These are phyloP conservation scores for Papiliotrema flavescens DNA, from an alignment of 1,284 basidiomycete genomes.

Conservation along the genomic window DNA sequence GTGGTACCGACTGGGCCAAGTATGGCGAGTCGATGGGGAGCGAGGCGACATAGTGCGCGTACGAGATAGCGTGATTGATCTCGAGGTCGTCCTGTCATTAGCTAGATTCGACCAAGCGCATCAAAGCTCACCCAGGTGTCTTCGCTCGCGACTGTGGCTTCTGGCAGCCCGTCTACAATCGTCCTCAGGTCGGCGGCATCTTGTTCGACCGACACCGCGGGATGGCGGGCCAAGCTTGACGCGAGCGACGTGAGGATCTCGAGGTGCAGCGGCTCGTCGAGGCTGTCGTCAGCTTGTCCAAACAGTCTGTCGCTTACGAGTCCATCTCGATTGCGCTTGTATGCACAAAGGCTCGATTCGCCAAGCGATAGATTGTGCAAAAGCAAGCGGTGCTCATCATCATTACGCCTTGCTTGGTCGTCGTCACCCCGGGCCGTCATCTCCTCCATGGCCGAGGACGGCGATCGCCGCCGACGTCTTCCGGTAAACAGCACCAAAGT, in stretches of 20 bases:
- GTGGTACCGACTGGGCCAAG: constrained; percentile 20
- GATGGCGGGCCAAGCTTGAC: constrained; percentile 22
- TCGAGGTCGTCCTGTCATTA: constrained; percentile 26
- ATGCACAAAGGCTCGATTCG: too few species aligned
- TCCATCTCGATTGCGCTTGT: constrained; percentile 21
- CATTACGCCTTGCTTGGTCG: too few species aligned
- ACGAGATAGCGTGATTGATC: constrained; percentile 46
- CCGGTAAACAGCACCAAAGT: too few species aligned
- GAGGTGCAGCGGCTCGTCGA: constrained; percentile 45
- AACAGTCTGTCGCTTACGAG: constrained; percentile 17
- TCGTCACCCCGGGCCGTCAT: too few species aligned
- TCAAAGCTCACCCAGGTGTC: constrained; percentile 5
- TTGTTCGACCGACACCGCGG: not conserved
- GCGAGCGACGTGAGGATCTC: constrained; percentile 44
- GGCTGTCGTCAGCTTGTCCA: constrained; percentile 19
- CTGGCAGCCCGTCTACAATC: not conserved
- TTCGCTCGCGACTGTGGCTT: constrained; percentile 2
- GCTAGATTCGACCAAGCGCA: not conserved
- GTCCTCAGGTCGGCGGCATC: not conserved
- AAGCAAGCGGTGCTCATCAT: too few species aligned
- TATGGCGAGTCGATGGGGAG: constrained; percentile 23
- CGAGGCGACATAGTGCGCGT: constrained; percentile 42
- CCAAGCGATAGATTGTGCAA: too few species aligned
- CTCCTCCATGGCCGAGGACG: too few species aligned
- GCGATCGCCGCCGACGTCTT: too few species aligned